These are phyloP conservation scores for Glycine soja DNA, from an alignment of 306 rosid genomes.

Conservation along the genomic window DNA sequence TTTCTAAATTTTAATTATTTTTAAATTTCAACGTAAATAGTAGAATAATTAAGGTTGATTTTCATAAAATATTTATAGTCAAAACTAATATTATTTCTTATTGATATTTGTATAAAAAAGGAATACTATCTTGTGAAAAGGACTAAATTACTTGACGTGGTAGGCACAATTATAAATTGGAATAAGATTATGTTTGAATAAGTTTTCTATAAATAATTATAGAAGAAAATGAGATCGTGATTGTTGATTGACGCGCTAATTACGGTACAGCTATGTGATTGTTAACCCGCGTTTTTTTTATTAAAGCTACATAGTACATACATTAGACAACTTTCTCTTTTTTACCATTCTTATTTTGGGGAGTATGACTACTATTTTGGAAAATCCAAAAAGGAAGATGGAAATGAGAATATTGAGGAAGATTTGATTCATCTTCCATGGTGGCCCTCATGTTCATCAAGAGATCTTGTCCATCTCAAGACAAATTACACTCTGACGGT, in stretches of 20 bases:
- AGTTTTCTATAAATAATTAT: too few species aligned
- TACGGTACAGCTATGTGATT: background rate
- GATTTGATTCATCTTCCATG: conserved; percentile 17
- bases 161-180: too few species aligned
- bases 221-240: background rate
- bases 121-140: too few species aligned
- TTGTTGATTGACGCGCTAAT: conserved; percentile 26
- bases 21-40: too few species aligned
- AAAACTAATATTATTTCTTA: background rate
- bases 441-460: background rate
- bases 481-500: background rate
- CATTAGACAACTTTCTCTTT: conserved; percentile 31
- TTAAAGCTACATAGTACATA: background rate
- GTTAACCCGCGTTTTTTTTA: background rate
- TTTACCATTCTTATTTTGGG: background rate
- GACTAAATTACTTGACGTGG: too few species aligned
- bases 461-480: background rate
- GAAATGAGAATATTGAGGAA: conserved; percentile 14
- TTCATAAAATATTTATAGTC: background rate
- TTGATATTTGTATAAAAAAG: background rate
- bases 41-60: background rate
- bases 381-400: background rate
- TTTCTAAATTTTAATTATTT: background rate
- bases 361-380: background rate
- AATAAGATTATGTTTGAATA: too few species aligned